Evolutionary conservation across 2,329 filamentous ascomycete genomes (phyloP), one percentile per base, ranked within the genome.

Genomic region (Fusarium floridanum): DNA sequence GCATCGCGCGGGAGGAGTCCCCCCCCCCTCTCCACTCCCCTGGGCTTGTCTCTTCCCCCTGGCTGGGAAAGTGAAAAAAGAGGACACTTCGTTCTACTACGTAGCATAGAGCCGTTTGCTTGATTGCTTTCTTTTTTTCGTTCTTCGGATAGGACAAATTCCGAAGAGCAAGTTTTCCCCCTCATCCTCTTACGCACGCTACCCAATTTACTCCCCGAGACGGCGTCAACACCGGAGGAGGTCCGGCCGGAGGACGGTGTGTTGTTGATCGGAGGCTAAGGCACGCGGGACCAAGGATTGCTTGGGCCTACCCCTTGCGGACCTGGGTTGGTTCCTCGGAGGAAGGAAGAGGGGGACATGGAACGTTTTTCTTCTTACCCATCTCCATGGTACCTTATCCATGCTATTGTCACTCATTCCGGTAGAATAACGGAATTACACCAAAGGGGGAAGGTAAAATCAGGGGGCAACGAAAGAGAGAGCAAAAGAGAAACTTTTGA

Each of bases 371-470:
- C 6, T 34, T 34, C 4, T n/a, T 17, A 27, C 24, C 17, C 17
- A 20, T 55, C 48, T 55, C 24, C 48, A 32, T 50, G 48, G 48
- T 53, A 32, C 43, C 37, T 5, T 34, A 34, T 22, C 22, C 16
- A 48, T 48, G 43, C 22, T n/a, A 24, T 29, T 29, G 17, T 53
- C 24, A 11, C 27, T 55, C 48, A 55, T 55, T 32, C 48, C 48
- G 48, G 48, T 55, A 55, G 48, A 55, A 55, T 55, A n/a, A n/a
- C 48, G 48, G 48, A 20, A 55, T 8, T 14, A n/a, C 17, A 55
- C 48, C 71, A 64, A 68, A 73, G 73, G 67, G 57, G 71, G 71
- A 73, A 73, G 71, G 71, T 73, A 55, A 67, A 55, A 67, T 36
- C 56, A 66, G 48, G 66, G 61, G 61, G 56, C 61, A 72, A 48